These are phyloP conservation scores for Melastoma malabathricum DNA, from an alignment of 345 rosid genomes.

Conservation along the genomic window DNA sequence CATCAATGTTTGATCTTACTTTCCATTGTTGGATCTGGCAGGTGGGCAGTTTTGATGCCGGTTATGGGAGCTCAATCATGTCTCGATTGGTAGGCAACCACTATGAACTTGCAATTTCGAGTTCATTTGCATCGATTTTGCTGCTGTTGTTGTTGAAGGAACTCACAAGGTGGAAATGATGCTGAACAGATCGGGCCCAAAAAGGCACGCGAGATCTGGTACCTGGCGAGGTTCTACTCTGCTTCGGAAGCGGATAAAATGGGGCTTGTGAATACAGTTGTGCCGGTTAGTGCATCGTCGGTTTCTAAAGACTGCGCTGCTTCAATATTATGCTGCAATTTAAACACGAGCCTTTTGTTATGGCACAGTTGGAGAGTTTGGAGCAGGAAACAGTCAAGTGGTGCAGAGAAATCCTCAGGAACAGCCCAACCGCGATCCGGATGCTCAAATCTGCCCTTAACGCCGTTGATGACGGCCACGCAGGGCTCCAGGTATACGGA, in stretches of 20 bases:
- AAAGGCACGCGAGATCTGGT: slow-evolving; percentile 96
- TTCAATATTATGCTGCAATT: background rate
- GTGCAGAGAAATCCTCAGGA: slow-evolving; percentile 80
- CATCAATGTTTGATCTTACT: background rate
- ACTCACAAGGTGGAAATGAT: slow-evolving; percentile 3
- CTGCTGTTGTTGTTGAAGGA: background rate
- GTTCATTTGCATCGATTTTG: background rate
- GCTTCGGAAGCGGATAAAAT: slow-evolving; percentile 86
- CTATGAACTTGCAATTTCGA: background rate
- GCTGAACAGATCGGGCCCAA: slow-evolving; percentile 69
- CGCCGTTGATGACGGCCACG: slow-evolving; percentile 91
- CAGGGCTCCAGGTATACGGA: slow-evolving; percentile 65
- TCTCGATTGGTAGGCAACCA: slow-evolving; percentile 63
- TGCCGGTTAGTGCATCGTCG: slow-evolving; percentile 40
- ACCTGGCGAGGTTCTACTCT: slow-evolving; percentile 67
- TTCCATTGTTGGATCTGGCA: slow-evolving; percentile 7
- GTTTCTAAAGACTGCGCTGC: background rate
- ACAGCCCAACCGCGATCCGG: slow-evolving; percentile 88
- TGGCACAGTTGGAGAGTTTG: slow-evolving; percentile 49
- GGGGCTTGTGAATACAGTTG: slow-evolving; percentile 88
- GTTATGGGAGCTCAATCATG: slow-evolving; percentile 94
- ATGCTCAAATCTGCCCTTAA: slow-evolving; percentile 84
- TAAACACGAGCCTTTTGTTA: background rate
- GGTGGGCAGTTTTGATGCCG: slow-evolving; percentile 99
- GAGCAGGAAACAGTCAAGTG: slow-evolving; percentile 83